Base-by-base conservation (phyloP, 768 basidiomycete genomes). In the Crassisporium funariophilum region DNA sequence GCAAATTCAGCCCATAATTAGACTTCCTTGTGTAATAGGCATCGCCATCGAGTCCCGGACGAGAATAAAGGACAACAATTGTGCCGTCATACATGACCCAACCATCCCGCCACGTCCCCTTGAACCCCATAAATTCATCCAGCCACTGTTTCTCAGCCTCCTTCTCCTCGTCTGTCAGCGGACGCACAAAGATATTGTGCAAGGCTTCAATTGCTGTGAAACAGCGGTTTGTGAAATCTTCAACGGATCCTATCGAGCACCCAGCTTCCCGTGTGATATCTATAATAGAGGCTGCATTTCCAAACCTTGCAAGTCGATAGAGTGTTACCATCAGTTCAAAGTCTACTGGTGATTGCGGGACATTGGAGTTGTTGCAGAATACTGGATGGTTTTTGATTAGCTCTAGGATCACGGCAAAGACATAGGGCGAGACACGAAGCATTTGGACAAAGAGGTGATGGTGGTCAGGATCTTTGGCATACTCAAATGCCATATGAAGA, bases 1-100 rank as follows among this genome's bases (percentile, higher is more conserved):
- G 69, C 4, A 60, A 41, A 59, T 71, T 71, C 0, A 69, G 49
- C 1, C 64, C 70, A 59, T 71, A 69, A 39, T 65, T 68, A 3
- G 41, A 36, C 46, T 69, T 69, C 3, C 65, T 41, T 4, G 66
- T 64, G 38, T 52, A 69, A 42, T 70, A 71, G 12, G 58, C 62
- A 50, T 66, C 63, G 13, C 68, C 65, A 48, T 69, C 55, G 7
- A 57, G 25, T 1, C 55, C 56, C 13, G 65, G 63, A 33, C 59
- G 63, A 4, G 42, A 29, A 35, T 51, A 58, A 4, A 66, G 54
- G 8, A 53, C 50, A 13, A 67, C 54, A 47, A 61, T 61, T 0
- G 64, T 68, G 4, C 65, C 66, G 55, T 69, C 64, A 44, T 65
- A 63, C 57, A 63, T 67, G 1, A 65, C 22, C 56, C 61, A 70